Base-by-base conservation (phyloP, 768 basidiomycete genomes). In the Boletus rex-veris region DNA sequence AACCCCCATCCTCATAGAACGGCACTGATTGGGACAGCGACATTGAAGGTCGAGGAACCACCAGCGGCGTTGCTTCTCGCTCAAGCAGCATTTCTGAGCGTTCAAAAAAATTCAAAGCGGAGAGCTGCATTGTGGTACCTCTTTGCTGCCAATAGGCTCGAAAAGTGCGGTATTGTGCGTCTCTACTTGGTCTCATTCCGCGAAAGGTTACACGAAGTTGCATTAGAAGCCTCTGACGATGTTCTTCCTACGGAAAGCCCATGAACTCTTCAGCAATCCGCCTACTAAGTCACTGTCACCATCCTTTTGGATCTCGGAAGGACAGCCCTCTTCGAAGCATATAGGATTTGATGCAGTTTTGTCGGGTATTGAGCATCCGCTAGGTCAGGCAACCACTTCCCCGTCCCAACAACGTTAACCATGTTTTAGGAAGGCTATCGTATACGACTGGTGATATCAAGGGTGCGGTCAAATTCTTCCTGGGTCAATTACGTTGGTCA, bases 371-470 rank as follows among this genome's bases (percentile, higher is more conserved):
- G 88, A 92, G 55, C 86, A 92, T 70, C 83, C 90, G 15, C 71
- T 93, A 58, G 91, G 90, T 85, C 66, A 33, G 70, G 12, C 24
- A 48, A 49, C 48, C 15, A 41, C 11, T 24, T 37, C 38, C 45
- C 16, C 39, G 49, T 57, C 44, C 42, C 47, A 18, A 58, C 46
- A 12, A 42, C 50, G 53, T 47, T 45, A 50, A 55, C 21, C n/a
- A 41, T 45, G 30, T 50, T 51, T 30, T 49, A 92, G 96, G 92
- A 33, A 79, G 95, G 38, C 72, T 98, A 56, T 74, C 93, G 37
- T 98, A 97, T 67, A 92, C 91, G 1, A 87, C 89, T n/a, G 94
- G 95, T 11, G 84, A 95, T 63, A 80, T 88, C 26, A 76, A 78
- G 43, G 82, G 79, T 7, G 93, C 96, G 8, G 85, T 95, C 26